These are phyloP conservation scores for Musa schizocarpa DNA, from an alignment of 176 grass and related monocot species.

Conservation along the genomic window DNA sequence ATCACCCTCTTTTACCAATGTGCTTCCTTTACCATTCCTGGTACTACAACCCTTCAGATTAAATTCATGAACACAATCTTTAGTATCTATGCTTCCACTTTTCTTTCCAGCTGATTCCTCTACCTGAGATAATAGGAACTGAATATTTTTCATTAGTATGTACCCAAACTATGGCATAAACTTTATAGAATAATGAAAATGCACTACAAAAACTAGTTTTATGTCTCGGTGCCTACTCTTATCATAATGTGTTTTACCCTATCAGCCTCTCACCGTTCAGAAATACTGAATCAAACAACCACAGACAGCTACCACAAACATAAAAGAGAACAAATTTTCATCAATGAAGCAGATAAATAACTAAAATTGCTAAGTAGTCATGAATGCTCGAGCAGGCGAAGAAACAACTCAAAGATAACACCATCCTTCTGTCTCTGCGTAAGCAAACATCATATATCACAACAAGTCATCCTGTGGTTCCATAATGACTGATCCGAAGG, in stretches of 20 bases:
- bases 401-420: neutral
- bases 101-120: conserved; percentile 16
- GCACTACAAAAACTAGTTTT: neutral
- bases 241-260: neutral
- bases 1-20: conserved; percentile 4
- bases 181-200: neutral
- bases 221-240: neutral
- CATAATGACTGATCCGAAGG: too few relatives aligned
- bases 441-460: too few relatives aligned
- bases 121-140: conserved; percentile 19
- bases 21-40: conserved; percentile 16
- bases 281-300: neutral
- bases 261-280: neutral
- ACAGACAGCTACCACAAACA: neutral
- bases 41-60: conserved; percentile 14
- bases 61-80: conserved; percentile 5
- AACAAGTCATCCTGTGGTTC: too few relatives aligned
- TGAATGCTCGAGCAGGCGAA: neutral
- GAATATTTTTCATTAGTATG: neutral
- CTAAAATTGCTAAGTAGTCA: neutral
- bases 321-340: neutral
- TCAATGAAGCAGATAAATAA: neutral
- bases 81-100: conserved; percentile 24
- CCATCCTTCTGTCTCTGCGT: neutral
- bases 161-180: neutral